These are phyloP conservation scores for Pseudocercospora macadamiae DNA, from an alignment of 2,329 filamentous ascomycete species.

Conservation along the genomic window DNA sequence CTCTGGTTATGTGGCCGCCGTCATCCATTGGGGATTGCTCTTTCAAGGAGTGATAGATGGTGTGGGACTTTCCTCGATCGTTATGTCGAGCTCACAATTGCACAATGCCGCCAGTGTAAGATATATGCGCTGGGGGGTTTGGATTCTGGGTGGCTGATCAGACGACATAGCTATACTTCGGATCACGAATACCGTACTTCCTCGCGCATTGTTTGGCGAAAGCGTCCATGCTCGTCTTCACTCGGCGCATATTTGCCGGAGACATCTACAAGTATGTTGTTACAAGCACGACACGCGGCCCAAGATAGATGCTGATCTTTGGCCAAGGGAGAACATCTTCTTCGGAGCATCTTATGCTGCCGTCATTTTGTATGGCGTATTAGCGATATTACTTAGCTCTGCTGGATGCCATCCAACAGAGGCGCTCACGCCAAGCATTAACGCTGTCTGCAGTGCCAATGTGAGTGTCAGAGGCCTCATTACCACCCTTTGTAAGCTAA, in stretches of 20 bases:
- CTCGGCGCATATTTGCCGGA: constrained; percentile 28
- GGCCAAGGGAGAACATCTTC: constrained; percentile 20
- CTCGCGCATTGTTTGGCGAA: constrained; percentile 27
- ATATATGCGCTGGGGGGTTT: background rate
- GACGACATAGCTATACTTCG: constrained; percentile 26
- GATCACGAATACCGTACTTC: constrained; percentile 23
- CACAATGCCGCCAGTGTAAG: constrained; percentile 14
- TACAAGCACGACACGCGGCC: background rate
- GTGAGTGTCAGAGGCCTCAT: constrained; percentile 6
- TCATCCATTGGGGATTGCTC: constrained; percentile 25
- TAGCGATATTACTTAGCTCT: constrained; percentile 26
- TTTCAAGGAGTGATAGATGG: constrained; percentile 19
- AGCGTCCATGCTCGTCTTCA: constrained; percentile 29
- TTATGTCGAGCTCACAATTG: constrained; percentile 13
- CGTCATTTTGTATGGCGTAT: constrained; percentile 21
- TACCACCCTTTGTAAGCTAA: constrained; percentile 7
- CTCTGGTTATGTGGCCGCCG: constrained; percentile 18
- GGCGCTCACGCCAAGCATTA: constrained; percentile 15
- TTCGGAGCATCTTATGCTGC: constrained; percentile 24
- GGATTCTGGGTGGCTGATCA: background rate
- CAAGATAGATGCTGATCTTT: background rate
- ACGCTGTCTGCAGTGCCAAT: constrained; percentile 29
- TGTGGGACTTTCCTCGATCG: constrained; percentile 18
- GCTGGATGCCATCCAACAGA: constrained; percentile 25
- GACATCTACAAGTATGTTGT: constrained; percentile 27